Conservation (phyloP, 139 green algal genomes). For the Auxenochlorella pyrenoidosa region DNA sequence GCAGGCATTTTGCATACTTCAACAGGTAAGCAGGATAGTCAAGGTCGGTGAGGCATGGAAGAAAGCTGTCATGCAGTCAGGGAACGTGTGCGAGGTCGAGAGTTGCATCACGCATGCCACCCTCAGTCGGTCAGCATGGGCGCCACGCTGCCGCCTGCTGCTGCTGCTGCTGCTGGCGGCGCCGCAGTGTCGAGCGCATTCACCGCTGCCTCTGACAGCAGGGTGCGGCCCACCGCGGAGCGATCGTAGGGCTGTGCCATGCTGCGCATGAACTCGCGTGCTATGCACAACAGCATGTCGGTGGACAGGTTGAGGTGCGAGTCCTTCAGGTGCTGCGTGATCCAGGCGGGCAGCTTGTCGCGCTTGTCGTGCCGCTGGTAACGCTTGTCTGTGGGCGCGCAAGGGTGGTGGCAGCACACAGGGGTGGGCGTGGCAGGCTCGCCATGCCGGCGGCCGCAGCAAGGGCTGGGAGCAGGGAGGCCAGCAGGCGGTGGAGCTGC, state of each 20-base stretch:
- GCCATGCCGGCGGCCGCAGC: too few relatives aligned
- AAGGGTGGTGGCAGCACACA: constrained; percentile 16
- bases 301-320: constrained; percentile 95
- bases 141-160: neutral
- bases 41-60: neutral
- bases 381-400: constrained; percentile 58
- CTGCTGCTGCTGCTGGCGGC: neutral
- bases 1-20: neutral
- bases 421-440: neutral
- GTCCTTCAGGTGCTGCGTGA: constrained; percentile 90
- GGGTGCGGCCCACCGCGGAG: constrained; percentile 64
- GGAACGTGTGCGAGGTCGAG: neutral
- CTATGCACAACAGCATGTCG: constrained; percentile 94
- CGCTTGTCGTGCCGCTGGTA: constrained; percentile 99
- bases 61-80: neutral
- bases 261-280: constrained; percentile 91
- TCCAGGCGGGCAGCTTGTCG: constrained; percentile 96
- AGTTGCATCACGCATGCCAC: neutral
- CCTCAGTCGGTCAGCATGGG: neutral
- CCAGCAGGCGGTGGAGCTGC: too few relatives aligned
- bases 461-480: too few relatives aligned
- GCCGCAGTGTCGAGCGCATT: constrained; percentile 63
- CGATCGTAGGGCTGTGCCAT: constrained; percentile 93
- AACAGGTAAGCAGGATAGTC: neutral
- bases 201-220: constrained; percentile 81